Evolutionary conservation across 352 stramenopile species (phyloP), one percentile per base, ranked within the genome.

Genomic region (Lagenidium giganteum): DNA sequence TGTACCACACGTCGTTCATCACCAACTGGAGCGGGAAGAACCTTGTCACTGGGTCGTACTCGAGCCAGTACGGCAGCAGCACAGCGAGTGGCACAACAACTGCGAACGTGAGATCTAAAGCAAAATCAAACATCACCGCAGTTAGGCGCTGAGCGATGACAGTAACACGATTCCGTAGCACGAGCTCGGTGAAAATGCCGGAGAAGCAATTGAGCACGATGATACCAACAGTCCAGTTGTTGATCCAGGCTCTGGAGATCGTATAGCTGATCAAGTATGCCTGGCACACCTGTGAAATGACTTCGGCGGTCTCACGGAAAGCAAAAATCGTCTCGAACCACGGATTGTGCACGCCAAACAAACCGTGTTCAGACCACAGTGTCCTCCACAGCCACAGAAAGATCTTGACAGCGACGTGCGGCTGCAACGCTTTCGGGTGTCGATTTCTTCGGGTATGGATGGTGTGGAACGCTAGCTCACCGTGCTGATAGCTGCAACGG

Each of bases 1-100:
- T 24, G 12, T 47, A 61, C 40, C 47, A 61, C 3, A 18, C 29
- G 32, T 59, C 42, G 44, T 60, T 31, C 20, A 49, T 24, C 1
- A 48, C 5, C 4, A 61, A 33, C 8, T 25, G 7, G 17, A 22
- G 16, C 1, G 42, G 33, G 23, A 52, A 53, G n/a, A n/a, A n/a
- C n/a, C n/a, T n/a, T n/a, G n/a, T n/a, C n/a, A n/a, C n/a, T n/a
- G n/a, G n/a, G n/a, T n/a, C n/a, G n/a, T n/a, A n/a, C n/a, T n/a
- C n/a, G 12, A 34, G 29, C 12, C 16, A 17, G 3, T 20, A 31
- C 11, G 42, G 42, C 31, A 41, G 14, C 14, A 50, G 27, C 11
- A 42, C 28, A 1, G 18, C 8, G 9, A 54, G 25, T 9, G 51
- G 51, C 12, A 60, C 18, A 18, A 44, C 26, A 3, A 60, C 23